Evolutionary conservation across 345 rosid genomes (phyloP).

Genomic region (Adansonia digitata): DNA sequence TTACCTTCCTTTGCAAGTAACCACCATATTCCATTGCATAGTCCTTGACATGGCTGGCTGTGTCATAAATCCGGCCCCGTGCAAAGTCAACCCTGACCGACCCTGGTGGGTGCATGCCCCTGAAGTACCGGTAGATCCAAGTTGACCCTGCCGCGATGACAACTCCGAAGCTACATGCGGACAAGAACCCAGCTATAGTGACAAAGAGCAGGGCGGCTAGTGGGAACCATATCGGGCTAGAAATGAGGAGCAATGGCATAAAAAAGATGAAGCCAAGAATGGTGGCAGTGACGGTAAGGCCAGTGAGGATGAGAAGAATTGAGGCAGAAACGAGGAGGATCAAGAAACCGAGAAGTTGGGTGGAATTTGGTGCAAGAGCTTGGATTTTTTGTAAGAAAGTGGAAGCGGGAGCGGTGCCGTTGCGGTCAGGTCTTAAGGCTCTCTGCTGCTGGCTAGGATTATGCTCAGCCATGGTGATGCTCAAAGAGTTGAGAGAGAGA

Average conservation of each 20-base stretch:
- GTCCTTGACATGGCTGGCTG: constrained; percentile 76
- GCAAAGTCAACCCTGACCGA: constrained; percentile 65
- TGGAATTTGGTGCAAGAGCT: constrained; percentile 45
- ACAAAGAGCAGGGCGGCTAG: constrained; percentile 33
- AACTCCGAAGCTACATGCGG: constrained; percentile 46
- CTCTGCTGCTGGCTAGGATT: constrained; percentile 17
- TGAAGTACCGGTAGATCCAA: constrained; percentile 66
- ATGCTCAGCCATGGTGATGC: constrained; percentile 27
- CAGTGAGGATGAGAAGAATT: constrained; percentile 62
- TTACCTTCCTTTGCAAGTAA: constrained; percentile 63
- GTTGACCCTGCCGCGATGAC: constrained; percentile 37
- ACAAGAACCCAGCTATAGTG: constrained; percentile 36
- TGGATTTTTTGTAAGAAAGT: constrained; percentile 42
- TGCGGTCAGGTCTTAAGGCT: constrained; percentile 16
- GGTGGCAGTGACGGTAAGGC: constrained; percentile 41
- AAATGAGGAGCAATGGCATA: constrained; percentile 52
- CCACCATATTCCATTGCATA: constrained; percentile 81
- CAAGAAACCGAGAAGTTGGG: constrained; percentile 30
- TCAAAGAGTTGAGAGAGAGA: not conserved
- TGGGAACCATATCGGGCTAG: constrained; percentile 85
- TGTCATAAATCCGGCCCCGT: constrained; percentile 62
- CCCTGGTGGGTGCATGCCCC: constrained; percentile 70
- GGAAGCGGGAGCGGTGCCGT: constrained; percentile 21
- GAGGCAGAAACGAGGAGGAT: constrained; percentile 49
- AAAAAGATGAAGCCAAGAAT: constrained; percentile 47